Base-by-base conservation (phyloP, 2,329 filamentous ascomycete genomes). In the Blastomyces gilchristii region DNA sequence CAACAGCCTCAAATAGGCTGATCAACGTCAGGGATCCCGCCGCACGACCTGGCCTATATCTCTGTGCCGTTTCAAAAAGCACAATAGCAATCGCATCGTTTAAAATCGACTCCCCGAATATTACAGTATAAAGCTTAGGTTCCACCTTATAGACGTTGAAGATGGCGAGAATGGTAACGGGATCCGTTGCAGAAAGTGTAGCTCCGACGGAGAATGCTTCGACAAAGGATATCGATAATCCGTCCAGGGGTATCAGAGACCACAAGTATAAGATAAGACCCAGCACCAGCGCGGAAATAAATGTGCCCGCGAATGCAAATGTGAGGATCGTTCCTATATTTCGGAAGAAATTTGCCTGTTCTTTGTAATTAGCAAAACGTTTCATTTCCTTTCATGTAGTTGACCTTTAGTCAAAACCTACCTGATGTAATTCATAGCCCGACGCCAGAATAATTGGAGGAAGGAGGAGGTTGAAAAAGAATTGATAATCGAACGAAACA, bases 61-160 rank as follows among this genome's bases (percentile, higher is more conserved):
- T 89, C 74, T 97, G 93, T 12, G 94, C 94, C 4, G 94, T 97
- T 79, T 99, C 93, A 77, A 99, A 99, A 69, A 99, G 85, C 72
- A 99, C 94, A 75, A 99, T 99, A 67, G 94, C 94, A 72, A 99
- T 93, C 54, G 94, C 94, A 79, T 99, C 94, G 75, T 99, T 99
- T 63, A 99, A 80, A 65, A 99, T 97, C 8, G 93, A 96, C 78
- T 99, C 94, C 73, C 94, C 94, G 75, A 99, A 99, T 68, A 99
- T 99, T 74, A 99, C 87, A 39, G 94, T 99, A 78, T 99, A 99
- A 22, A 99, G 84, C 78, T 97, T 97, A 2, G 94, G 94, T 71
- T 99, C 94, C 70, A 99, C 94, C 78, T 97, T 97, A 84, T 97
- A 99, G 1, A 94, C 89, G 76, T 97, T 97, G 84, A 99, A 99